Percentiles rank a stretch among this genome's conserved stretches.
Evolutionary conservation across 164 flowering plant genomes (phyloP).

Genomic region (Umbilicus rupestris): DNA sequence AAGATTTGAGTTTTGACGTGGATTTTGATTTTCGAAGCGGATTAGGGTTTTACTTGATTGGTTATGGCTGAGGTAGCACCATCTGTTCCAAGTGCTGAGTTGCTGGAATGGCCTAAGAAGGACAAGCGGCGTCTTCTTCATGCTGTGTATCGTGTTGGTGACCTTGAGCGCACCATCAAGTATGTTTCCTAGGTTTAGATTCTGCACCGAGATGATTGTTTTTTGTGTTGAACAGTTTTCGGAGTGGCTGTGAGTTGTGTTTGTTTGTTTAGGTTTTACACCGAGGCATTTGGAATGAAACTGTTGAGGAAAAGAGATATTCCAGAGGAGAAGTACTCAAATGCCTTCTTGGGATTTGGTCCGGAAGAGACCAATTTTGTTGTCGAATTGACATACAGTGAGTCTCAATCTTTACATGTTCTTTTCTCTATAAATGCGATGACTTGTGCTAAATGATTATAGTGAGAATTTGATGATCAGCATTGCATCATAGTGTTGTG

Average conservation of each 20-base stretch:
- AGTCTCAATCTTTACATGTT: conserved; percentile 13
- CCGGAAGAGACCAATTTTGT: conserved; percentile 79
- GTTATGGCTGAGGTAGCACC: conserved; percentile 39
- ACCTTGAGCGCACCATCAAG: conserved; percentile 78
- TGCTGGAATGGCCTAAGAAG: conserved; percentile 69
- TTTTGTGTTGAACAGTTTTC: neutral
- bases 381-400: conserved; percentile 90
- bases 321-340: conserved; percentile 89
- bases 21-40: neutral
- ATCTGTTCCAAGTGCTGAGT: conserved; percentile 29
- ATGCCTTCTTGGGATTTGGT: conserved; percentile 96
- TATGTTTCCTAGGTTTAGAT: conserved; percentile 12
- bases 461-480: neutral
- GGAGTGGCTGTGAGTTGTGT: neutral
- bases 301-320: conserved; percentile 79
- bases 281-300: conserved; percentile 88
- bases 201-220: neutral
- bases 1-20: neutral
- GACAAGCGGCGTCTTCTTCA: conserved; percentile 72
- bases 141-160: conserved; percentile 82
- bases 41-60: neutral
- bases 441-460: neutral
- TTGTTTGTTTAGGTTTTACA: conserved; percentile 55
- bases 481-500: neutral
- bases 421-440: neutral